Evolutionary conservation across 768 basidiomycete genomes (phyloP), one percentile per base, ranked within the genome.

Genomic region (Arthromyces matolae): DNA sequence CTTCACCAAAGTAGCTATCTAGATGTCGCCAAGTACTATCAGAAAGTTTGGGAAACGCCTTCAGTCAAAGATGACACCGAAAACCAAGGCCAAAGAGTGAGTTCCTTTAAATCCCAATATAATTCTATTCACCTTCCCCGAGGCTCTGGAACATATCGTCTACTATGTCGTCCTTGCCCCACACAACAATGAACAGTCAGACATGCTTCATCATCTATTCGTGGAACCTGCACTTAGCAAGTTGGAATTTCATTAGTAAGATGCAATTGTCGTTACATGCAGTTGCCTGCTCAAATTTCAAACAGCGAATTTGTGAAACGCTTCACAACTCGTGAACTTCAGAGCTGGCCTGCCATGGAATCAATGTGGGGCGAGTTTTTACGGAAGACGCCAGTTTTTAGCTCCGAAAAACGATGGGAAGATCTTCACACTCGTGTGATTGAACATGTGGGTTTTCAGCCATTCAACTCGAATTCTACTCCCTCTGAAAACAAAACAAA

Each of bases 31-130:
- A 94, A 95, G 64, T 84, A 94, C 59, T 98, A 93, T 64, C 79
- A 95, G 70, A 93, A 93, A 62, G 87, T 99, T 32, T 98, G 93
- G 91, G 93, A 96, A 63, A 97, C 95, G 12, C 90, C 93, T 5
- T 85, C 90, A 37, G 86, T 99, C 68, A 92, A 93, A 67, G 82
- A 83, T 34, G 93, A 96, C 54, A 80, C 77, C 32, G 76, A 64
- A 16, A 80, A 74, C 58, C 86, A 89, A 53, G 84, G 83, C 32
- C 79, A 78, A 57, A 71, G 79, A 36, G 88, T 88, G 62, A 46
- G 85, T 60, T 27, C 48, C 29, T 54, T 32, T 40, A 39, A 18
- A 16, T 1, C 13, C 20, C n/a, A n/a, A n/a, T n/a, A n/a, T n/a
- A n/a, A n/a, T 36, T 38, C 34, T 47, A 20, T 47, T 50, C 16